phyloP scores from a whole-genome alignment of 306 rosid genomes.

The barrel medic (Medicago truncatula) region DNA sequence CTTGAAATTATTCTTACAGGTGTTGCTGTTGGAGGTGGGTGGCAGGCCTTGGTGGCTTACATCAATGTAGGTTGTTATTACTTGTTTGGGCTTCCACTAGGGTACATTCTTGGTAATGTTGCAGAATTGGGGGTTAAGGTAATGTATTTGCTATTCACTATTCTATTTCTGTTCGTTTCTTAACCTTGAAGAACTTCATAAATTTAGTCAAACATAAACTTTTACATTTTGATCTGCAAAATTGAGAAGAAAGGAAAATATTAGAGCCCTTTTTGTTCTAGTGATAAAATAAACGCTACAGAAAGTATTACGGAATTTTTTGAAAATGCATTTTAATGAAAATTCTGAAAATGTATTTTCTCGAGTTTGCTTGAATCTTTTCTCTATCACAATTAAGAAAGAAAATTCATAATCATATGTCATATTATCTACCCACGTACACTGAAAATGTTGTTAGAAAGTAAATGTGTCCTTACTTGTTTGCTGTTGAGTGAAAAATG shows the following conservation, averaged over 20 bases:
- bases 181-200: background rate
- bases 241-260: constrained; percentile 4
- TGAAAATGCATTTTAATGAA: background rate
- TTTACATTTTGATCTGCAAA: constrained; percentile 14
- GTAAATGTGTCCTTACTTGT: background rate
- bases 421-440: background rate
- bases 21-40: constrained; percentile 94
- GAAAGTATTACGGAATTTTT: too few species aligned
- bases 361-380: background rate
- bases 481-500: constrained; percentile 14
- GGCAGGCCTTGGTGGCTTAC: constrained; percentile 89
- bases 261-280: background rate
- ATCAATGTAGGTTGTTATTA: constrained; percentile 82
- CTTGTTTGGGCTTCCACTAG: constrained; percentile 80
- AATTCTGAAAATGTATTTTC: background rate
- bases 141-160: constrained; percentile 8
- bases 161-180: background rate
- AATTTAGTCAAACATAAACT: background rate
- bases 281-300: background rate
- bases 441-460: background rate
- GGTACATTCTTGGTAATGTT: constrained; percentile 68
- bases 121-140: constrained; percentile 75
- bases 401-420: background rate
- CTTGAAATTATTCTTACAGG: constrained; percentile 54
- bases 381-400: background rate